A percentile compares a stretch with the other conserved stretches of the same genome.
These are phyloP conservation scores for Tetrahymena borealis DNA, from an alignment of 73 alveolate genomes.

Conservation along the genomic window DNA sequence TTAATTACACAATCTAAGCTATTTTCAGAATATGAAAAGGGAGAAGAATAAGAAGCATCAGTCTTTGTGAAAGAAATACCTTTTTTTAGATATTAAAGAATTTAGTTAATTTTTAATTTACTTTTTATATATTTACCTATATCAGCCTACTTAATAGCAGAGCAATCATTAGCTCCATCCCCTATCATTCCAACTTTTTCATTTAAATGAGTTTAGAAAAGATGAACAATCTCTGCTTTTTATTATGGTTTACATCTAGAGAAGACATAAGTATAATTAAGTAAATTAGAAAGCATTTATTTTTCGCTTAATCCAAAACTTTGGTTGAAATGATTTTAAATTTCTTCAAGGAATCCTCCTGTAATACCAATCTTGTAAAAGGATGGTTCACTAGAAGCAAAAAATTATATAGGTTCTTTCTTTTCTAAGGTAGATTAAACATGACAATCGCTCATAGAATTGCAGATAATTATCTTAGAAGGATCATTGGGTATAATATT, in stretches of 20 bases:
- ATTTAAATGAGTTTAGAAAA: slow-evolving; percentile 40
- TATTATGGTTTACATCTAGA: slow-evolving; percentile 87
- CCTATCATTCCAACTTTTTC: slow-evolving; percentile 81
- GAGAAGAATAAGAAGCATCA: slow-evolving; percentile 44
- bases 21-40: slow-evolving; percentile 22
- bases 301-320: neutral
- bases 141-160: slow-evolving; percentile 81
- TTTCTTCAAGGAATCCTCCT: neutral
- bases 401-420: neutral
- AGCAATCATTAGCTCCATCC: slow-evolving; percentile 94
- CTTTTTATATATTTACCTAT: neutral
- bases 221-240: slow-evolving; percentile 64
- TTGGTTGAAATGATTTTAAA: neutral
- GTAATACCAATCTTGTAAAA: neutral
- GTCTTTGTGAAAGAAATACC: slow-evolving; percentile 30
- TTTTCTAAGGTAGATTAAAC: neutral
- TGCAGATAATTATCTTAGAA: neutral
- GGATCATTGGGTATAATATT: slow-evolving; percentile 43
- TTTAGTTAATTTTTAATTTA: neutral
- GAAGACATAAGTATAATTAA: slow-evolving; percentile 59
- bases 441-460: neutral
- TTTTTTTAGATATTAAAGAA: neutral
- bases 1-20: slow-evolving; percentile 27
- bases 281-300: neutral
- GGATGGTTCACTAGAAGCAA: neutral